Base-by-base conservation (phyloP, 176 grass and related monocot species). In the Chrysopogon serrulatus region DNA sequence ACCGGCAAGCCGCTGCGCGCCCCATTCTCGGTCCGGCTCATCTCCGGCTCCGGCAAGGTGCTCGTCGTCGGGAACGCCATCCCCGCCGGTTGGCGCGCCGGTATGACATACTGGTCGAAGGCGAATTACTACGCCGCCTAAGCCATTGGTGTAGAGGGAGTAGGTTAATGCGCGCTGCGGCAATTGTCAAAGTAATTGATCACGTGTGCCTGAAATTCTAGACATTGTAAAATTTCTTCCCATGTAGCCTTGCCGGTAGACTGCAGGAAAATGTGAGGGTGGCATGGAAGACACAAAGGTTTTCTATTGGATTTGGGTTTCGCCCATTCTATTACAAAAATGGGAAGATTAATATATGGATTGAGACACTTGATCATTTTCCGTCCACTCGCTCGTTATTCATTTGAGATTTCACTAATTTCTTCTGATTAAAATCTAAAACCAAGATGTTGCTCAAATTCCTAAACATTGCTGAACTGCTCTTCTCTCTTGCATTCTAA, bases 11-110 rank as follows among this genome's bases (percentile, higher is more conserved):
- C 15, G 28, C 79, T 94, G n/a, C 41, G 35, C n/a, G 72, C 60
- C 36, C 92, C 92, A 0, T 91, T 94, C 73, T 83, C 88, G 2
- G 21, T 90, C 65, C 48, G 85, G 8, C 85, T 93, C 60, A 90
- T 82, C 31, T 90, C 88, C 2, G 68, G 74, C 24, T 77, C 85
- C 37, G 61, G 74, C 62, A 89, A 71, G 86, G 80, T 80, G 13
- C n/a, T 88, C 11, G 23, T 86, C 15, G 88, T 64, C 41, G 80
- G n/a, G 41, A 85, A 90, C 24, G 88, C 72, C 11, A 90, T 93
- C 71, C 88, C 85, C 8, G 60, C 24, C 8, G 78, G 85, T 17
- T 93, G 91, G 91, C 4, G 66, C 15, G 28, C 91, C 17, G 91
- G 88, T 6, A 70, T 0, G 57, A 88, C 84, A 8, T 91, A 88